Evolutionary conservation across 257 asterid species (phyloP).

Genomic region (Gentiana dahurica): DNA sequence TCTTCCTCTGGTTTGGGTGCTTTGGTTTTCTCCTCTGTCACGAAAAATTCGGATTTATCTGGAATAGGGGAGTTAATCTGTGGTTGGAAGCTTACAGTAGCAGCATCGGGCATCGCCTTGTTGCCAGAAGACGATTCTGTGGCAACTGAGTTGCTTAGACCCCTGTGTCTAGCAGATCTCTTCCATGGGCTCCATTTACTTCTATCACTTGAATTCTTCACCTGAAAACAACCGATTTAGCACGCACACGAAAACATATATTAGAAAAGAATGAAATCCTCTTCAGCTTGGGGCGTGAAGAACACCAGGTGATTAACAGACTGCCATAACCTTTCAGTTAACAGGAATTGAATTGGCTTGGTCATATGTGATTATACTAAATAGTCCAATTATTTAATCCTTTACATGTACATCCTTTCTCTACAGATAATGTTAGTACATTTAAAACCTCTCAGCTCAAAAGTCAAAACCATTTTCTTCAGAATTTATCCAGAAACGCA

Average conservation of each 20-base stretch:
- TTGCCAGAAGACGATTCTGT: slow-evolving; percentile 55
- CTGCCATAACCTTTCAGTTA: no score
- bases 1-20: slow-evolving; percentile 23
- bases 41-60: slow-evolving; percentile 31
- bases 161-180: slow-evolving; percentile 75
- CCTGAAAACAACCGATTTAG: slow-evolving; percentile 24
- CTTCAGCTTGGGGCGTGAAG: no score
- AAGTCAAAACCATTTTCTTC: no score
- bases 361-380: no score
- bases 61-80: slow-evolving; percentile 34
- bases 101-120: slow-evolving; percentile 47
- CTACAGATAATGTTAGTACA: no score
- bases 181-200: slow-evolving; percentile 94
- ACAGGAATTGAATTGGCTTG: no score
- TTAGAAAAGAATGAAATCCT: no score
- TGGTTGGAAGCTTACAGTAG: slow-evolving; percentile 30
- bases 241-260: neutral
- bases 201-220: slow-evolving; percentile 61
- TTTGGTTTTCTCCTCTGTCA: slow-evolving; percentile 43
- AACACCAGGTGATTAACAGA: no score
- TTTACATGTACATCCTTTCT: no score
- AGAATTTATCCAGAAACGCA: no score
- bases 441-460: no score
- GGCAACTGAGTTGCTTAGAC: slow-evolving; percentile 50
- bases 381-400: no score